These are phyloP conservation scores for Ciborinia camelliae DNA, from an alignment of 2,329 filamentous ascomycete genomes.

Conservation along the genomic window DNA sequence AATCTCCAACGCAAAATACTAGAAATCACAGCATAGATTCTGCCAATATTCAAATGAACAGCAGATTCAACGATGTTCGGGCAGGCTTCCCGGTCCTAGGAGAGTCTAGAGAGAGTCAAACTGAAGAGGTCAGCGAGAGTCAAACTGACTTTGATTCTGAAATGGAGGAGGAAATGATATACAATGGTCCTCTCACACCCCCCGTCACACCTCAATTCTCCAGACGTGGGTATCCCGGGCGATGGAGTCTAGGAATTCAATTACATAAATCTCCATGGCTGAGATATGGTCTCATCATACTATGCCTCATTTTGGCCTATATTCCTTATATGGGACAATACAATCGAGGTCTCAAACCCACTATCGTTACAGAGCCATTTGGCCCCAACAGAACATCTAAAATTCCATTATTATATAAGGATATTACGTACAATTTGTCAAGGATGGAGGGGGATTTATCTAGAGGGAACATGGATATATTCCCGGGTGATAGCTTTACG, in stretches of 20 bases:
- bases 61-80: no score
- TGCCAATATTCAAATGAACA: background rate
- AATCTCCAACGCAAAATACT: background rate
- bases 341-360: background rate
- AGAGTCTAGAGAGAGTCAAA: background rate
- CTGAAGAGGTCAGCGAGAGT: background rate
- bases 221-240: background rate
- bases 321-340: fast-evolving
- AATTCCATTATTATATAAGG: background rate
- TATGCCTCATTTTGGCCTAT: background rate
- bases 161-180: no score
- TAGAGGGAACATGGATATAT: background rate
- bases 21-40: no score
- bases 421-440: background rate
- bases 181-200: background rate
- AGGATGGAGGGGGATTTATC: background rate
- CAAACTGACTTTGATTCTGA: background rate
- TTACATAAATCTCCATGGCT: background rate
- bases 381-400: background rate
- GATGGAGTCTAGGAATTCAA: background rate
- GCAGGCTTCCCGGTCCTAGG: no score
- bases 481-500: background rate
- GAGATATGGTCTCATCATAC: background rate
- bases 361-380: background rate
- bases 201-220: background rate